These are phyloP conservation scores for Remersonia thermophila DNA, from an alignment of 2,329 filamentous ascomycete species.

Conservation along the genomic window DNA sequence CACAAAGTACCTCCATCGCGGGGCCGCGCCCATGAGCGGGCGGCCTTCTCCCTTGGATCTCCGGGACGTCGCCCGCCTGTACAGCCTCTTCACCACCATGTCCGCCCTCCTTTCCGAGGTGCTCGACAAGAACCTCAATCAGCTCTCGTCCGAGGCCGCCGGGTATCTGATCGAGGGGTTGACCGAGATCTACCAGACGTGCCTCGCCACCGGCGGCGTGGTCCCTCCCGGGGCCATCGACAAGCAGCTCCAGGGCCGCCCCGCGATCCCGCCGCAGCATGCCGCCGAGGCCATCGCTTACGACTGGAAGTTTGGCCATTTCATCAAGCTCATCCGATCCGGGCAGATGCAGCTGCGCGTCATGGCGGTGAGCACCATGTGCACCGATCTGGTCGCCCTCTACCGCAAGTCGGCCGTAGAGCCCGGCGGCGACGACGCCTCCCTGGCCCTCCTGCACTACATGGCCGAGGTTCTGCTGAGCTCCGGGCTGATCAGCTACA, in stretches of 20 bases:
- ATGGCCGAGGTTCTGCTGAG: slow-evolving; percentile 57
- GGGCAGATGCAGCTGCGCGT: slow-evolving; percentile 86
- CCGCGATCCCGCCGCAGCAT: slow-evolving; percentile 26
- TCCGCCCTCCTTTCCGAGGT: slow-evolving; percentile 31
- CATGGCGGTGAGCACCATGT: slow-evolving; percentile 63
- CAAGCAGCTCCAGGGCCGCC: slow-evolving; percentile 23
- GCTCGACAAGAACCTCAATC: slow-evolving; percentile 44
- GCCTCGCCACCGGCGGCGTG: slow-evolving; percentile 26
- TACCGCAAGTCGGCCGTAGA: slow-evolving; percentile 46
- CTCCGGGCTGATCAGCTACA: slow-evolving; percentile 68
- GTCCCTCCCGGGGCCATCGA: slow-evolving; percentile 24
- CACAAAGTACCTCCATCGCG: slow-evolving; percentile 18
- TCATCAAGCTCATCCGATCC: slow-evolving; percentile 64
- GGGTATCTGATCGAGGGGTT: slow-evolving; percentile 28
- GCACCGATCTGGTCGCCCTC: slow-evolving; percentile 52
- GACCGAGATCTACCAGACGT: slow-evolving; percentile 31
- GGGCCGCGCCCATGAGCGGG: not conserved
- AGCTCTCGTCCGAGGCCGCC: slow-evolving; percentile 35
- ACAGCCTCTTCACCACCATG: slow-evolving; percentile 32
- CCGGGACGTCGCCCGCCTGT: slow-evolving; percentile 12
- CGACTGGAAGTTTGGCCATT: slow-evolving; percentile 57
- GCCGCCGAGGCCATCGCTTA: slow-evolving; percentile 40
- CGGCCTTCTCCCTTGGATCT: not conserved
- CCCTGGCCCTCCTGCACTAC: slow-evolving; percentile 45
- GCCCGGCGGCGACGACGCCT: slow-evolving; percentile 24